phyloP scores from a whole-genome alignment of 306 rosid genomes.

The cucumber (Cucumis sativus) region DNA sequence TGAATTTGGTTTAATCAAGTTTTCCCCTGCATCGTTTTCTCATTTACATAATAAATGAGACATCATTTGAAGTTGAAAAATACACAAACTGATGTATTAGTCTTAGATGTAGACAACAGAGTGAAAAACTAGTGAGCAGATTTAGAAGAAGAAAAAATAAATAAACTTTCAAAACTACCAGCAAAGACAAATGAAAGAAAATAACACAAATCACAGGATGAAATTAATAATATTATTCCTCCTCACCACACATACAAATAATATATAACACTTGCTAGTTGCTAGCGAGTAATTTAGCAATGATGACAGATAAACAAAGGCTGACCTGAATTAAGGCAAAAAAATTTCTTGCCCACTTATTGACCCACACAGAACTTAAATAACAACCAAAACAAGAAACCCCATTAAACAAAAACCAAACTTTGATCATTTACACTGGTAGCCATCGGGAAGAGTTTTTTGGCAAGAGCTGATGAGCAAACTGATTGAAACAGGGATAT shows the following conservation, averaged over 20 bases:
- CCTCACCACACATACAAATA: background rate
- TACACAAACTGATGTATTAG: too few species aligned
- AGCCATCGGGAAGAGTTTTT: constrained; percentile 55
- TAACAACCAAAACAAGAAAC: background rate
- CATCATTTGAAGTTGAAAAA: too few species aligned
- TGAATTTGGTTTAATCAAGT: too few species aligned
- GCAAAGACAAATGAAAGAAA: too few species aligned
- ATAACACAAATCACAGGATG: background rate
- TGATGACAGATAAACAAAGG: background rate
- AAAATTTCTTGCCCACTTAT: background rate
- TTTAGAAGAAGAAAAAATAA: too few species aligned
- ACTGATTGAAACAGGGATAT: constrained; percentile 45
- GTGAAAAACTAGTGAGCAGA: too few species aligned
- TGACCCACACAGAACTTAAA: background rate
- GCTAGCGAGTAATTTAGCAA: background rate
- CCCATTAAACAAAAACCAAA: background rate
- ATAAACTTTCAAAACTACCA: too few species aligned
- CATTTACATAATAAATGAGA: too few species aligned
- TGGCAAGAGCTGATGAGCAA: constrained; percentile 65
- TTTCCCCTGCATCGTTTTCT: too few species aligned
- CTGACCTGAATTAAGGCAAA: background rate
- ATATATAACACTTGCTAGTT: background rate
- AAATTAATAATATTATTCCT: background rate
- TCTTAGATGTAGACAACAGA: too few species aligned
- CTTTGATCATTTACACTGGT: constrained; percentile 25